Evolutionary conservation across 257 asterid genomes (phyloP).

Genomic region (Asclepias syriaca): DNA sequence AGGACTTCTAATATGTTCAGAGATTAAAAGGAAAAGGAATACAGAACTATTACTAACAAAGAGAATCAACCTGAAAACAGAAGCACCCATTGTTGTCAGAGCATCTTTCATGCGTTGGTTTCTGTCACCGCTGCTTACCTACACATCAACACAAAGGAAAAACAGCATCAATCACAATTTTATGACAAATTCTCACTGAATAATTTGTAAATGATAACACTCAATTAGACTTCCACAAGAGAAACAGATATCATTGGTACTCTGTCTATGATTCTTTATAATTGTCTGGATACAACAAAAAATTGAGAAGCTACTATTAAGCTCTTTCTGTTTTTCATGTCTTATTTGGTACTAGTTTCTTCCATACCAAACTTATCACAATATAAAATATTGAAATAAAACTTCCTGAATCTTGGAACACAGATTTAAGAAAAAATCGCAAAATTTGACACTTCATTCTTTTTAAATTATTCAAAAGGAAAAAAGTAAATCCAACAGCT

Average conservation of each 20-base stretch:
- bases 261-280: background rate
- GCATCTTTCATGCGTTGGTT: slow-evolving; percentile 93
- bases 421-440: background rate
- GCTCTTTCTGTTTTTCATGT: background rate
- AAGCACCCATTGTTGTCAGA: slow-evolving; percentile 95
- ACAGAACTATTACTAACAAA: slow-evolving; percentile 3
- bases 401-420: background rate
- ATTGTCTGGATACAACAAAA: background rate
- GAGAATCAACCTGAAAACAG: slow-evolving; percentile 77
- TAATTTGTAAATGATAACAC: background rate
- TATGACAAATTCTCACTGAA: background rate
- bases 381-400: background rate
- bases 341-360: background rate
- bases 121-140: slow-evolving; percentile 90
- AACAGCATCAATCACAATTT: background rate
- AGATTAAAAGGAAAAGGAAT: slow-evolving; percentile 1
- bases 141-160: slow-evolving; percentile 8
- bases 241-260: background rate
- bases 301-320: background rate
- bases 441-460: background rate
- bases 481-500: background rate
- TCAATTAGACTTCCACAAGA: background rate
- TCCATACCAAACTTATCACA: background rate
- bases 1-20: background rate
- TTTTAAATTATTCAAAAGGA: background rate